phyloP scores from a whole-genome alignment of 306 rosid genomes.

The Castanea mollissima region DNA sequence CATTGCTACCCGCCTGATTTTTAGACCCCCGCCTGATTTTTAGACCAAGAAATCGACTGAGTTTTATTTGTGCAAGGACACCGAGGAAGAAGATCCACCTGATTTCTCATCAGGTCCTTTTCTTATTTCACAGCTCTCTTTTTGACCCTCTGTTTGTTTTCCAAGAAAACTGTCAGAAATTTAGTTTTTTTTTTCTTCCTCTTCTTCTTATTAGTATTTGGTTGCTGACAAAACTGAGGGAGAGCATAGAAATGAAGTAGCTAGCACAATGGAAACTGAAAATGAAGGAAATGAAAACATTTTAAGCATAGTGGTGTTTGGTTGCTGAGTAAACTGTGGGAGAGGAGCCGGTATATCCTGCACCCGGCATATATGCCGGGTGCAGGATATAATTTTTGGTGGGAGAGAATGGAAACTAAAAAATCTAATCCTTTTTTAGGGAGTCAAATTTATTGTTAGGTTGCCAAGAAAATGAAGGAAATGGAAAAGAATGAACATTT shows the following conservation, averaged over 20 bases:
- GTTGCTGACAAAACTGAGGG: not conserved
- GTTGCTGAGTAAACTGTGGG: not conserved
- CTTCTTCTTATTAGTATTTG: not conserved
- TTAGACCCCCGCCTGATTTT: no score
- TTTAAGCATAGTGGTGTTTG: not conserved
- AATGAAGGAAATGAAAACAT: not conserved
- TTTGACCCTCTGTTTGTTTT: not conserved
- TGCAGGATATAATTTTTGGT: no score
- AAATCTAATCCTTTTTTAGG: not conserved
- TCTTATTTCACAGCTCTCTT: not conserved
- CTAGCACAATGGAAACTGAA: not conserved
- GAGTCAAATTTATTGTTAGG: not conserved
- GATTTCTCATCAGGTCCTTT: constrained; percentile 5
- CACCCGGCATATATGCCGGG: no score
- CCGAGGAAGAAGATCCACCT: no score
- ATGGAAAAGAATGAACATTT: no score
- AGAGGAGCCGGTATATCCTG: no score
- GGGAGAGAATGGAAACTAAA: not conserved
- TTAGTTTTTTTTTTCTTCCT: no score
- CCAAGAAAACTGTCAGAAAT: not conserved
- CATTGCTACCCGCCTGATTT: no score
- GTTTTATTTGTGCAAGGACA: no score
- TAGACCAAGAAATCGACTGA: no score
- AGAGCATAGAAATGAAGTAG: not conserved
- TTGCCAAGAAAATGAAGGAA: not conserved